Base-by-base conservation (phyloP, 2,329 filamentous ascomycete genomes). In the Neofusicoccum ribis region DNA sequence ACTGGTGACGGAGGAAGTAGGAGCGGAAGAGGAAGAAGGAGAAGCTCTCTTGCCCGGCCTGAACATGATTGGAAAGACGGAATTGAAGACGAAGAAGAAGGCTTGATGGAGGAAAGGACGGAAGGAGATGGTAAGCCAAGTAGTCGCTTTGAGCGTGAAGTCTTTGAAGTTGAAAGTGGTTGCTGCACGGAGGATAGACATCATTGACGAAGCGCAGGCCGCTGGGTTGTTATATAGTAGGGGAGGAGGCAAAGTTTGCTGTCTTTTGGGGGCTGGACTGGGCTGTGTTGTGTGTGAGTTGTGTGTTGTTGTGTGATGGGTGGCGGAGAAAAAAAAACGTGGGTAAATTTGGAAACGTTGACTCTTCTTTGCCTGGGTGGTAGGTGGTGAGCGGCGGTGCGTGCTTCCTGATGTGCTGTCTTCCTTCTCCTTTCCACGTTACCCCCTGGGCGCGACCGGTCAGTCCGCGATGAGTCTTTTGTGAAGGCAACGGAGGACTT, bases 61-160 rank as follows among this genome's bases (percentile, higher is more conserved):
- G 56, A 47, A 60, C 56, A 60, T 60, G 56, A 60, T 60, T 60
- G 56, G 56, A 23, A 60, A 47, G 27, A 60, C 23, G 56, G 56
- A 60, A 47, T 60, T 60, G 56, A 60, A 47, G 56, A 60, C 27
- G 43, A 60, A 60, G 31, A 47, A 54, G 50, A 20, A 37, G 50
- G 50, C 36, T 39, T 54, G 50, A 11, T 54, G 41, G 56, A 60
- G n/a, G 31, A 47, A 47, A 47, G 56, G 56, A 37, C 56, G 56
- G 56, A 60, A 60, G 9, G 56, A 47, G 56, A 60, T 36, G 11
- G 41, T 60, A 44, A 60, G 56, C 56, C 41, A 60, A 47, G 56
- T 37, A 31, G 56, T 47, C 41, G 41, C 56, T 7, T 43, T 23
- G 39, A 59, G 39, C 6, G 54, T 59, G 39, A 59, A 49, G 37